Base-by-base conservation (phyloP, 2,329 filamentous ascomycete species). In the Colletotrichum sansevieriae region DNA sequence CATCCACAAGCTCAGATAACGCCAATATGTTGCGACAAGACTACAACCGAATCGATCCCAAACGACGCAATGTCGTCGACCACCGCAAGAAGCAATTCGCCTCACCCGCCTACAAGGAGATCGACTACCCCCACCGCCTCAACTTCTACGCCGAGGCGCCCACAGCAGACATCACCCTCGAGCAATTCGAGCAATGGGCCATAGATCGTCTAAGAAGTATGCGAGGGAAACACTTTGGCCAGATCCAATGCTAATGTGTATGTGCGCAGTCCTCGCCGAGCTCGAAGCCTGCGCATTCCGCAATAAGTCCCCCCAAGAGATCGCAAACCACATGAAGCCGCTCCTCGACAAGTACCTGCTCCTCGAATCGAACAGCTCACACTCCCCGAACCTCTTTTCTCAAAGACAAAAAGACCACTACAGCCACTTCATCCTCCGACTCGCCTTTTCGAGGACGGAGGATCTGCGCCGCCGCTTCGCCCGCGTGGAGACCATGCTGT, bases 111-210 rank as follows among this genome's bases (percentile, higher is more conserved):
- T 97, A 90, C 84, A 91, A 93, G 79, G 90, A 94, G 72, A 87
- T 91, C 65, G 86, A 91, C 49, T 99, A 98, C 78, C 89, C 91
- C 13, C 87, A 95, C 79, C 91, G 95, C 65, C 88, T 99, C 76
- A 99, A 97, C 84, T 95, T 98, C 81, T 99, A 99, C 82, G 83
- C 89, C 49, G 86, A 91, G 29, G 93, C 96, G 52, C 96, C 96
- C 0, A 98, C 94, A 0, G 92, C 92, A 55, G 96, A 99, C 77
- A 96, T 99, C 74, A 97, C 94, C 0, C 89, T 99, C 47, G 96
- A 99, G 77, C 91, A 99, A 78, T 99, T 99, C 76, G 96, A 99
- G 78, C 94, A 97, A 87, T 99, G 96, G 96, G 96, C 95, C 11
- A 98, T 99, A 76, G 93, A 97, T 75, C 87, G 96, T 65, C 80